These are phyloP conservation scores for Aspergillus bertholletiae DNA, from an alignment of 495 filamentous ascomycete species.

Conservation along the genomic window DNA sequence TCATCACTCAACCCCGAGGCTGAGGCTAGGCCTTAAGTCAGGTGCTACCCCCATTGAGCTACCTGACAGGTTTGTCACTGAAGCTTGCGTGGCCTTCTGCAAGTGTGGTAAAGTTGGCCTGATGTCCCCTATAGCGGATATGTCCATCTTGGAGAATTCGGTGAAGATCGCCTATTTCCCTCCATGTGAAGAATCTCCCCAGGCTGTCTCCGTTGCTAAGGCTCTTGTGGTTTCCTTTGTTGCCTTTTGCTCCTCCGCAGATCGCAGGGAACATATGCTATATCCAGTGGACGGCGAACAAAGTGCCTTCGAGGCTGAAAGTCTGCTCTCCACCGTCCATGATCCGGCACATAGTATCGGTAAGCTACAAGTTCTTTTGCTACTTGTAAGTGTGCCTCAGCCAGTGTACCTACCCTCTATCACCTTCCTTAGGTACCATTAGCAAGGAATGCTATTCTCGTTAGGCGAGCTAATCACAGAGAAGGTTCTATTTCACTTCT, in stretches of 20 bases:
- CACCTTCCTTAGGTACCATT: neutral
- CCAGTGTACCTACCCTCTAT: neutral
- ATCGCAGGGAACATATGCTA: neutral
- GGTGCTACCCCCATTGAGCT: neutral
- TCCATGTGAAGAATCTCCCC: neutral
- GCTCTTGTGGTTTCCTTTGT: neutral
- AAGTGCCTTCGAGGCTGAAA: neutral
- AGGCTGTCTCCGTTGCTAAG: neutral
- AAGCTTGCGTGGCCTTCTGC: neutral
- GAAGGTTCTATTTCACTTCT: neutral
- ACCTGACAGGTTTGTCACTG: conserved; percentile 1
- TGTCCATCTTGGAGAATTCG: too few relatives aligned
- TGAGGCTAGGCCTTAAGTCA: neutral
- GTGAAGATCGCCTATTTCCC: neutral
- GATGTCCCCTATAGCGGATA: neutral
- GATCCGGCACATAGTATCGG: neutral
- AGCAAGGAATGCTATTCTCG: neutral
- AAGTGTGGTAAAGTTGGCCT: neutral
- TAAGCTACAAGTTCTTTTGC: neutral
- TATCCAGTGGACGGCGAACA: neutral
- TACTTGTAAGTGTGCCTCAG: neutral
- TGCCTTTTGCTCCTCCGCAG: neutral
- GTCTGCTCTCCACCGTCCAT: neutral
- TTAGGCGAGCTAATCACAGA: neutral
- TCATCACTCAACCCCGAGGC: neutral